Percentiles rank a stretch among this genome's conserved stretches.
Conservation (phyloP, 2,329 filamentous ascomycete genomes). For the Fusarium albosuccineum region DNA sequence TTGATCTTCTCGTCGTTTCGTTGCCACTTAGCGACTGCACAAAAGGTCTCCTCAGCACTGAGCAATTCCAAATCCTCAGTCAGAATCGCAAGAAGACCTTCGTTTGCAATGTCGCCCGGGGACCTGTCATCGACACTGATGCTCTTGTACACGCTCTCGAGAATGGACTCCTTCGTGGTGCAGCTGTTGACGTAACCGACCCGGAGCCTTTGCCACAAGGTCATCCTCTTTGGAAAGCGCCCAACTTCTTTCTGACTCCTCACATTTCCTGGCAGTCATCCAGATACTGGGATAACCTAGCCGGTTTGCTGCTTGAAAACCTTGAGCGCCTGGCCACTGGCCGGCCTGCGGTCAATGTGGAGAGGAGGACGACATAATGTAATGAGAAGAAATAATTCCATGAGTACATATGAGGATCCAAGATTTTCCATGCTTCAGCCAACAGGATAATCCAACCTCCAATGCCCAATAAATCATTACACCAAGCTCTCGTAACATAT, state of each 20-base stretch:
- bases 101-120: slow-evolving; percentile 75
- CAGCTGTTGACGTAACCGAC: slow-evolving; percentile 78
- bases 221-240: slow-evolving; percentile 73
- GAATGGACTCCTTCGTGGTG: slow-evolving; percentile 60
- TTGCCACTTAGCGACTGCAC: slow-evolving; percentile 50
- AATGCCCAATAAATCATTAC: slow-evolving; percentile 6
- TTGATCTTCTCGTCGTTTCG: slow-evolving; percentile 60
- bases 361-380: slow-evolving; percentile 16
- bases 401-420: neutral
- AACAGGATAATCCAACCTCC: slow-evolving; percentile 4
- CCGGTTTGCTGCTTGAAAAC: slow-evolving; percentile 48
- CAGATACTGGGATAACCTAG: slow-evolving; percentile 43
- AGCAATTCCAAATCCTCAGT: slow-evolving; percentile 57
- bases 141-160: slow-evolving; percentile 70
- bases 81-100: slow-evolving; percentile 57
- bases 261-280: slow-evolving; percentile 54
- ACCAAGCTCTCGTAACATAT: slow-evolving; percentile 12
- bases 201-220: slow-evolving; percentile 76
- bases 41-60: slow-evolving; percentile 56
- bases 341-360: slow-evolving; percentile 46
- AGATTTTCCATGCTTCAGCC: slow-evolving; percentile 7
- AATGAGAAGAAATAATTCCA: neutral
- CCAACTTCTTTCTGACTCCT: slow-evolving; percentile 71
- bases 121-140: slow-evolving; percentile 54
- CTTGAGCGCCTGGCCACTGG: slow-evolving; percentile 46